These are phyloP conservation scores for Neoarthrinium moseri DNA, from an alignment of 2,329 filamentous ascomycete species.

Conservation along the genomic window DNA sequence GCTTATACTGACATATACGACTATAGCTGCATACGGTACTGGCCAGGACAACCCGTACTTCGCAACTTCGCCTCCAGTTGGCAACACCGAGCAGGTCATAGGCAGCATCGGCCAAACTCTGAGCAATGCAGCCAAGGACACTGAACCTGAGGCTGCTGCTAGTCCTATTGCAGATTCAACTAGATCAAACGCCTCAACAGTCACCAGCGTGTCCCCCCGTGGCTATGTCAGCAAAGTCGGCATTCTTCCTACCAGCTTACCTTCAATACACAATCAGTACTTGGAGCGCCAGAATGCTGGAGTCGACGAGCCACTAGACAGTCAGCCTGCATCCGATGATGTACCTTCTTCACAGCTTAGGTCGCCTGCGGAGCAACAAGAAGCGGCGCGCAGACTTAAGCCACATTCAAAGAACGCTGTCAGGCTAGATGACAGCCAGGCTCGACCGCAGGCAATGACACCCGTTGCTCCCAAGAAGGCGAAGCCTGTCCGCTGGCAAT, in stretches of 20 bases:
- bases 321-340: conserved; percentile 49
- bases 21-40: conserved; percentile 45
- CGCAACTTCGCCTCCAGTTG: conserved; percentile 44
- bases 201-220: conserved; percentile 45
- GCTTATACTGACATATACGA: background rate
- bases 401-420: conserved; percentile 75
- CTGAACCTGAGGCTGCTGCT: conserved; percentile 32
- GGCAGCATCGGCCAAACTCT: conserved; percentile 55
- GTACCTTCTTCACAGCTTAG: conserved; percentile 49
- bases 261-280: conserved; percentile 85
- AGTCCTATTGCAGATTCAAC: conserved; percentile 56
- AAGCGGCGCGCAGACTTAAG: conserved; percentile 77
- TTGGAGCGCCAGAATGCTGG: conserved; percentile 71
- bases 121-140: conserved; percentile 27
- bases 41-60: conserved; percentile 42
- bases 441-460: conserved; percentile 61
- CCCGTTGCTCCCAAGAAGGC: conserved; percentile 67
- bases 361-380: conserved; percentile 75
- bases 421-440: conserved; percentile 63
- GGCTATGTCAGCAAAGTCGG: conserved; percentile 81
- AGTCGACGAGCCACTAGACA: conserved; percentile 41
- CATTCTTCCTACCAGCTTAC: conserved; percentile 86
- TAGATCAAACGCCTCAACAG: conserved; percentile 51
- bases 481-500: conserved; percentile 92
- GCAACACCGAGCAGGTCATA: conserved; percentile 50